phyloP scores from a whole-genome alignment of 768 basidiomycete genomes.

The Leccinum boreale region DNA sequence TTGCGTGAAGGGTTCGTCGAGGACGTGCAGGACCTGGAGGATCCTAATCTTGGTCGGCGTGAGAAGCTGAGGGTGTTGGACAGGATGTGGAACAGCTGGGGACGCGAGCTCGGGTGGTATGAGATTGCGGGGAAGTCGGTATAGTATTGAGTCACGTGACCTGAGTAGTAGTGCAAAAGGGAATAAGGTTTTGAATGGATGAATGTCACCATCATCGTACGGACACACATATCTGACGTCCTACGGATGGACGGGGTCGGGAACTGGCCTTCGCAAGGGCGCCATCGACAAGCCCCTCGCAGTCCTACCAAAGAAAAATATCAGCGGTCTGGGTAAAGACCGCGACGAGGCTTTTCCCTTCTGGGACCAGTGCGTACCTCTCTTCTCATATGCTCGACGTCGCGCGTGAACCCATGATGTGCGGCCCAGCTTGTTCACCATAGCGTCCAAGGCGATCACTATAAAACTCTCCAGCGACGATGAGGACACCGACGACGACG shows the following conservation, averaged over 20 bases:
- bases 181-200: not conserved
- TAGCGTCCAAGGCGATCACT: constrained; percentile 80
- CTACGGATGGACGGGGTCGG: constrained; percentile 89
- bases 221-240: constrained; percentile 68
- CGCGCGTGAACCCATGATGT: not conserved
- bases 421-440: constrained; percentile 55
- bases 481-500: constrained; percentile 45
- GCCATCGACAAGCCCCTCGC: constrained; percentile 75
- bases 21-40: constrained; percentile 80
- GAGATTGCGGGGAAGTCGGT: constrained; percentile 17
- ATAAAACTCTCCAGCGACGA: constrained; percentile 58
- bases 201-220: constrained; percentile 20
- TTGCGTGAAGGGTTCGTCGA: constrained; percentile 79
- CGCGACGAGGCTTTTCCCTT: constrained; percentile 95
- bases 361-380: constrained; percentile 80
- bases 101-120: constrained; percentile 60
- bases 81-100: constrained; percentile 90
- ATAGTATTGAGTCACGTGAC: constrained; percentile 11
- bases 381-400: not conserved
- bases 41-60: constrained; percentile 58
- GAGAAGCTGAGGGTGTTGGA: constrained; percentile 80
- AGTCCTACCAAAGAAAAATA: constrained; percentile 78
- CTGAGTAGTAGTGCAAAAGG: too few species aligned
- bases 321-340: constrained; percentile 89
- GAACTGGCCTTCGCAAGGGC: constrained; percentile 79